phyloP scores from a whole-genome alignment of 164 flowering plant species.

The Santalum album region DNA sequence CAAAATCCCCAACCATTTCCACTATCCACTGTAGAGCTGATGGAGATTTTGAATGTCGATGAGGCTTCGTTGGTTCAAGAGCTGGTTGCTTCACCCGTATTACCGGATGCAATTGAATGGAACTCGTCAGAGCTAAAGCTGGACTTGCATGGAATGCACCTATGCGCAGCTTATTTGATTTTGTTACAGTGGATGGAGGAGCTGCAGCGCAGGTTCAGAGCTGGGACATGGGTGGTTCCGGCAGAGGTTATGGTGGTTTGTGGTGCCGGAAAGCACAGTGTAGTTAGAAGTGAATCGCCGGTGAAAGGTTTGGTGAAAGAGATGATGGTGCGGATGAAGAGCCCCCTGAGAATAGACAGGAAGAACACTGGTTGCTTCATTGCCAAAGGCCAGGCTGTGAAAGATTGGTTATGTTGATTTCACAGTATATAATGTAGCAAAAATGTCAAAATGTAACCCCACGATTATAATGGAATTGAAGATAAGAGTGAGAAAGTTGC shows the following conservation, averaged over 20 bases:
- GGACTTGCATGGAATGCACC: conserved; percentile 91
- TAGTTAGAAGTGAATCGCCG: conserved; percentile 56
- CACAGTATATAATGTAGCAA: not conserved
- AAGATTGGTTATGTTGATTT: conserved; percentile 48
- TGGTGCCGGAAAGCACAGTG: conserved; percentile 84
- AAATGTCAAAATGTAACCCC: no score
- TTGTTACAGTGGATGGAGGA: conserved; percentile 73
- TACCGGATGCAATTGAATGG: conserved; percentile 52
- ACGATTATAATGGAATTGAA: no score
- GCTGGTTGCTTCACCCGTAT: conserved; percentile 34
- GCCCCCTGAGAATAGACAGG: conserved; percentile 65
- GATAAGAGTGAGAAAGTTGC: no score
- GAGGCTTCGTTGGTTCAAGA: conserved; percentile 50
- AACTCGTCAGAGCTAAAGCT: conserved; percentile 40
- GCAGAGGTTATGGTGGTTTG: conserved; percentile 54
- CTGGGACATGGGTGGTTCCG: conserved; percentile 27
- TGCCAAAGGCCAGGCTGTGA: conserved; percentile 55
- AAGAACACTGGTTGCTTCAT: conserved; percentile 62
- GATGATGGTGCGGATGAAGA: conserved; percentile 36
- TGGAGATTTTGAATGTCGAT: conserved; percentile 20
- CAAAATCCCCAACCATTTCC: conserved; percentile 32
- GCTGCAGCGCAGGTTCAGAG: conserved; percentile 25
- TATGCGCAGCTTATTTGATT: conserved; percentile 61
- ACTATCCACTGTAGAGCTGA: conserved; percentile 41
- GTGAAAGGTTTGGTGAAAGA: conserved; percentile 52